Conservation (phyloP, 768 basidiomycete species). For the Rickenella mellea region DNA sequence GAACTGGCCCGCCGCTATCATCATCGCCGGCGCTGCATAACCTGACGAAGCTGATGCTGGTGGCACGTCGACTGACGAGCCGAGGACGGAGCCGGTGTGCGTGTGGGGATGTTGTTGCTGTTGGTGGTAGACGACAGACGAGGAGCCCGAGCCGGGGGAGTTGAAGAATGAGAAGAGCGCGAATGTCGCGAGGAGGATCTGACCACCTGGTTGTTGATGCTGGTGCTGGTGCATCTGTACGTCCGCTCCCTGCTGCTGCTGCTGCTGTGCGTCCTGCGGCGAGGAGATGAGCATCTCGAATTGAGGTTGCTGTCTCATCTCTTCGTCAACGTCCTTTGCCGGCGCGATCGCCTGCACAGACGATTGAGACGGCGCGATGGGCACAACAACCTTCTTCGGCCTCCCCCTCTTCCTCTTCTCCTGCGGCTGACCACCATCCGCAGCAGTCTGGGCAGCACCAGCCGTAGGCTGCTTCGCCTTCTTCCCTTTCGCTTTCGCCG, state of each 20-base stretch:
- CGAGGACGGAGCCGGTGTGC: conserved; percentile 51
- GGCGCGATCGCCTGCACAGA: neutral
- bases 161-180: conserved; percentile 84
- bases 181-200: conserved; percentile 76
- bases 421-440: conserved; percentile 26
- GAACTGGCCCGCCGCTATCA: too few relatives aligned
- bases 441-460: conserved; percentile 17
- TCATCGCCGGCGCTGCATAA: neutral
- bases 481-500: conserved; percentile 38
- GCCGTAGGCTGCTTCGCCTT: conserved; percentile 22
- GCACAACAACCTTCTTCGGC: conserved; percentile 61
- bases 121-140: conserved; percentile 17
- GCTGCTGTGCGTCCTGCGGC: conserved; percentile 8
- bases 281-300: neutral
- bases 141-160: conserved; percentile 43
- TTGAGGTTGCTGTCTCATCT: too few relatives aligned
- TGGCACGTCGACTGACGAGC: neutral
- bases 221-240: conserved; percentile 6
- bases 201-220: conserved; percentile 18
- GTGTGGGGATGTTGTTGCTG: conserved; percentile 26
- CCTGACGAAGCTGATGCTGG: neutral
- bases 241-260: conserved; percentile 10
- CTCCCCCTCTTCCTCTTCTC: conserved; percentile 83
- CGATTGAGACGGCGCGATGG: conserved; percentile 22
- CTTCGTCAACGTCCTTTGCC: neutral